Evolutionary conservation across 2,329 filamentous ascomycete genomes (phyloP), one percentile per base, ranked within the genome.

Genomic region (Epichloe amarillans): DNA sequence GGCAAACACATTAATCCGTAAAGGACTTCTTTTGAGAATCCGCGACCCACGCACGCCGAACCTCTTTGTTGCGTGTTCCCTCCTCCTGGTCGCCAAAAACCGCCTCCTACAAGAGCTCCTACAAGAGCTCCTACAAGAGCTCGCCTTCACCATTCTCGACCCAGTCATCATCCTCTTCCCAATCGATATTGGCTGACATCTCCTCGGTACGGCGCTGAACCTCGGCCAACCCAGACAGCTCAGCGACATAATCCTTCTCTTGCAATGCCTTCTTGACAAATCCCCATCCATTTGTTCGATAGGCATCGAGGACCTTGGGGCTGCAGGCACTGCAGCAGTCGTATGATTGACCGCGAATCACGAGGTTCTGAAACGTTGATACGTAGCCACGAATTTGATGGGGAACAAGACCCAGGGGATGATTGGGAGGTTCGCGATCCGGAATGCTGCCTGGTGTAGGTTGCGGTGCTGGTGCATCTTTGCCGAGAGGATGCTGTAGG

Each of bases 251-350:
- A 2, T 88, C 83, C 60, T 81, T 82, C 65, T 90, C 84, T 53
- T 81, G 78, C 14, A 93, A 67, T 0, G 87, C 87, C 52, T 75
- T 74, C 69, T 83, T 83, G 36, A 93, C 79, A 63, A 94, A 94
- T 0, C 72, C 77, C 86, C 87, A 94, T 0, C 82, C 83, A 44
- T 83, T 77, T 2, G 67, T 64, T 44, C 79, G 74, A 62, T 90
- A 93, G 1, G 80, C 79, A 0, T 75, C 72, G 1, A 91, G 65
- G 30, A 94, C 80, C 42, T 75, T 79, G 36, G 77, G 76, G 55
- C 84, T 88, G 61, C 88, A 94, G 2, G 86, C 88, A 46, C 85
- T 88, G 66, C 88, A 94, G 64, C 82, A 83, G 51, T 88, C 82
- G 64, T 90, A 94, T 0, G 85, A 84, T 57, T 80, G 75, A 8